Base-by-base conservation (phyloP, 495 filamentous ascomycete species). In the Trichoderma orchidacearum region DNA sequence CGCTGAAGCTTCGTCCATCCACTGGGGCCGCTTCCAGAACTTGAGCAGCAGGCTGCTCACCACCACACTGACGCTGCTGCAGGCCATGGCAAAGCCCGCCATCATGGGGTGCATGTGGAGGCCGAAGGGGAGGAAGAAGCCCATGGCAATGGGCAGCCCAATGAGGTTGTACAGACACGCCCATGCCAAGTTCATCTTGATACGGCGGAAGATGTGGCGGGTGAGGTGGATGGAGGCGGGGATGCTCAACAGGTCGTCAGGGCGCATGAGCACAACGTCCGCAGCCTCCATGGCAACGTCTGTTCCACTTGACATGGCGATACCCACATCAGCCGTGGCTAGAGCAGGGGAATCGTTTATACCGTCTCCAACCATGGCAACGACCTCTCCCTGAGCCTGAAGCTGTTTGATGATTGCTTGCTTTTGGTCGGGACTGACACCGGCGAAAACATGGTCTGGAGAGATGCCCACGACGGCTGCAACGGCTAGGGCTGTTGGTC, bases 211-310 rank as follows among this genome's bases (percentile, higher is more conserved):
- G 62, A 97, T 96, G 2, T 83, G 81, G 15, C 86, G 79, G 5
- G 89, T 84, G 7, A 99, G 85, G 60, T 86, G 77, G 15, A 99
- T 77, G 34, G 86, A 80, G 9, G 91, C 89, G 1, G 93, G 86
- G 5, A 99, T 88, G 56, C 90, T 87, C 67, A 99, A 85, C 4
- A 99, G 80, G 60, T 95, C 85, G 62, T 94, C 85, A 3, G 87
- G 86, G 3, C 85, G 82, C 92, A 99, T 97, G 27, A 99, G 82
- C 12, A 97, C 92, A 7, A 99, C 84, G 62, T 95, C 89, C 2
- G 93, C 94, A 3, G 93, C 93, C 72, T 99, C 93, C 83, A 99
- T 92, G 35, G 93, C 93, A 1, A 99, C 92, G 69, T 99, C 93
- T 0, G 93, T 97, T 56, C 93, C 93, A 0, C 84, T 88, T 17